Conservation (phyloP, 257 asterid genomes). For the Solanum neorickii region DNA sequence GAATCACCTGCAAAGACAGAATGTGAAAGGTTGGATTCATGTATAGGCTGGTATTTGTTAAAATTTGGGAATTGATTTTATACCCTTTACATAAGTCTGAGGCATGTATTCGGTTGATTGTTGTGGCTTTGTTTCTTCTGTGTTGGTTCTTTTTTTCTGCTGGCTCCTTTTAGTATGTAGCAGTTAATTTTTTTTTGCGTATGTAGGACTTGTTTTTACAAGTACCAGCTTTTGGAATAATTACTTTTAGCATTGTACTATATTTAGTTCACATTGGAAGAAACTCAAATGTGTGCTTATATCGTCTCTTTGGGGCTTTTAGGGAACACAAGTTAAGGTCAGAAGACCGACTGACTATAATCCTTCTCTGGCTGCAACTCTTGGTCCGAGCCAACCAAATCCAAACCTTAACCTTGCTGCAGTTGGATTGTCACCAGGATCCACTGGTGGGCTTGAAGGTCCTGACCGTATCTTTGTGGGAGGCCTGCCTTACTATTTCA, state of each 20-base stretch:
- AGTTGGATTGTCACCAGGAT: slow-evolving; percentile 88
- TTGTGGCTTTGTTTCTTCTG: not conserved
- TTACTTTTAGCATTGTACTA: not conserved
- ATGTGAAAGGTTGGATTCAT: not conserved
- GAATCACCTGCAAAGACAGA: not conserved
- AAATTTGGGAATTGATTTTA: not conserved
- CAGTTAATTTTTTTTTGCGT: not conserved
- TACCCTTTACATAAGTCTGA: not conserved
- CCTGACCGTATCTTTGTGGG: slow-evolving; percentile 97
- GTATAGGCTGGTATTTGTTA: not conserved
- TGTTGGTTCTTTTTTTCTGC: not conserved
- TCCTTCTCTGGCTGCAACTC: slow-evolving; percentile 93
- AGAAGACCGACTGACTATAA: slow-evolving; percentile 97
- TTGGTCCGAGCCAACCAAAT: slow-evolving; percentile 96
- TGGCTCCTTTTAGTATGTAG: not conserved
- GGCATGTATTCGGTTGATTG: not conserved
- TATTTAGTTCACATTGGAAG: not conserved
- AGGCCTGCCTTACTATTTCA: slow-evolving; percentile 91
- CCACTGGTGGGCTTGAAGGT: slow-evolving; percentile 94
- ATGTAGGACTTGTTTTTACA: not conserved
- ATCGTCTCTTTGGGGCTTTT: not conserved
- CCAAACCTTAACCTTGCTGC: slow-evolving; percentile 82
- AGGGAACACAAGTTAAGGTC: slow-evolving; percentile 99
- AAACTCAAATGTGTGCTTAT: not conserved
- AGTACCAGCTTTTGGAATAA: not conserved